Base-by-base conservation (phyloP, 805 yeast genomes). In the Wickerhamiella dianesei region DNA sequence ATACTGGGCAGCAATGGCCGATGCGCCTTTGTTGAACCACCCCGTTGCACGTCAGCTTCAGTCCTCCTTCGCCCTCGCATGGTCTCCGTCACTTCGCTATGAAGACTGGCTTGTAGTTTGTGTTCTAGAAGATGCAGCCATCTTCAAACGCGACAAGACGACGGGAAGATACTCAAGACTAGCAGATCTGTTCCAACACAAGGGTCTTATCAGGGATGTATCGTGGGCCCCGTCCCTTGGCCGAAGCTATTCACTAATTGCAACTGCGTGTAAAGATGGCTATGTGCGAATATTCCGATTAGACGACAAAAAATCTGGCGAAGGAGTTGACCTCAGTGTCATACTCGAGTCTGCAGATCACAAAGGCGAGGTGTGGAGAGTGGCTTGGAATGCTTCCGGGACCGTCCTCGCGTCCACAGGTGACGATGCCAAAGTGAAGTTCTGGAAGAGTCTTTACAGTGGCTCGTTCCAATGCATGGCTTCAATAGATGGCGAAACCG, bases 181-280 rank as follows among this genome's bases (percentile, higher is more conserved):
- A 0, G 77, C 82, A 32, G 76, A 75, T 50, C 68, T 89, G 20
- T 82, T 87, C 2, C 96, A 86, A 37, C 96, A 88, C 60, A 73
- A 75, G 46, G 95, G 95, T 2, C 70, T 89, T 37, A 85, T 89
- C 32, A 71, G 97, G 57, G 82, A 87, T 16, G 85, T 88, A 3
- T 73, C 88, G 25, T 89, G 98, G 98, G 97, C 97, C 0, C 96
- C 97, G 2, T 77, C 94, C 0, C 84, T 88, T 81, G 97, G 97
- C 2, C 70, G 95, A 54, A 77, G 80, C 52, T 84, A 77, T 61
- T 95, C 89, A 56, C 67, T 88, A 43, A 71, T 92, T 40, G 97
- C 99, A 0, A 89, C 97, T 0, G 97, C 94, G 3, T 87, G 95
- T 61, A 87, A 87, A 61, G 99, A 92, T 62, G 98, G 97, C 1